Evolutionary conservation across 2,329 filamentous ascomycete genomes (phyloP).

Genomic region (Phialophora verrucosa): DNA sequence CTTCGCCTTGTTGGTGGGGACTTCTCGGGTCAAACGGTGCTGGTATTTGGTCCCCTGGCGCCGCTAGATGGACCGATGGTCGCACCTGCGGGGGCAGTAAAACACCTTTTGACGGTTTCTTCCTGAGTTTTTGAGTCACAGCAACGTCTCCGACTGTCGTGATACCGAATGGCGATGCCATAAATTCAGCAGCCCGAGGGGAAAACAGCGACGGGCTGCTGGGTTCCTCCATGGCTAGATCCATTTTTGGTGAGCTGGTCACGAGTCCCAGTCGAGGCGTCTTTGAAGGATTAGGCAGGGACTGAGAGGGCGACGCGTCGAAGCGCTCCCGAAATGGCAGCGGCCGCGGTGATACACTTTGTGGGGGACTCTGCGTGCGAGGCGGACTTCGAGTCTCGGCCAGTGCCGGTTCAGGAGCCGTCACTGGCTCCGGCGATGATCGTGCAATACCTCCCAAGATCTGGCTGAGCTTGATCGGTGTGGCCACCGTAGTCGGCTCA

Average conservation of each 20-base stretch:
- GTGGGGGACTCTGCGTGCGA: conserved; percentile 8
- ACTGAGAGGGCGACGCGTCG: conserved; percentile 24
- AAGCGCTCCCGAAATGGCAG: conserved; percentile 39
- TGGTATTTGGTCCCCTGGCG: conserved; percentile 20
- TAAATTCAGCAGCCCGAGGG: conserved; percentile 52
- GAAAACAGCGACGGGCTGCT: conserved; percentile 51
- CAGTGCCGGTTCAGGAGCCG: conserved; percentile 4
- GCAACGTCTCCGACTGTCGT: conserved; percentile 46
- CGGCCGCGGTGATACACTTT: conserved; percentile 36
- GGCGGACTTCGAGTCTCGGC: conserved; percentile 11
- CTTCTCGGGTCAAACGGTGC: conserved; percentile 38
- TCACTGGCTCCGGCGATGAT: conserved; percentile 9
- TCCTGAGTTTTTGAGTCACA: background rate
- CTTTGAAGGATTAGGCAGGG: conserved; percentile 35
- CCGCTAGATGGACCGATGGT: conserved; percentile 5
- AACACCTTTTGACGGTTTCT: conserved; percentile 16
- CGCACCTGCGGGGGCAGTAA: conserved; percentile 23
- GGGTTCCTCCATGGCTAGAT: conserved; percentile 49
- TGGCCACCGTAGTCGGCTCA: conserved; percentile 17
- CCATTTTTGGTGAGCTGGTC: conserved; percentile 43
- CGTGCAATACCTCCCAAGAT: conserved; percentile 23
- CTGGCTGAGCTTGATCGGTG: conserved; percentile 28
- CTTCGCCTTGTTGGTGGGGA: conserved; percentile 39
- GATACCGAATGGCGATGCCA: conserved; percentile 48
- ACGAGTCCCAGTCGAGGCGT: conserved; percentile 38